phyloP scores from a whole-genome alignment of 2,329 filamentous ascomycete species.

The Colletotrichum liriopes region DNA sequence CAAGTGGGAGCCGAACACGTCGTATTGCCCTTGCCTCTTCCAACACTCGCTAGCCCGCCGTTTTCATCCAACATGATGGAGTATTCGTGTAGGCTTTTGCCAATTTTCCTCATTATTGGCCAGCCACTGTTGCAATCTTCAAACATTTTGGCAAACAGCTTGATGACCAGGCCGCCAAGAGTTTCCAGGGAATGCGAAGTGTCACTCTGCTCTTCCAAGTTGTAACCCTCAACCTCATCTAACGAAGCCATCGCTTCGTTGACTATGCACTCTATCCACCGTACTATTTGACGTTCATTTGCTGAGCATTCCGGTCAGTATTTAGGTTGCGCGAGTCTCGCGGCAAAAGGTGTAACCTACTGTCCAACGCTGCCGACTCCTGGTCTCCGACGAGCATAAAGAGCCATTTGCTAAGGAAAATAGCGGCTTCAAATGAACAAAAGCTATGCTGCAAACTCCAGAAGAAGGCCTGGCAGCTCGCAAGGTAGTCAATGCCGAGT shows the following conservation, averaged over 20 bases:
- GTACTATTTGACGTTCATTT: conserved; percentile 8
- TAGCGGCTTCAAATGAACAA: conserved; percentile 9
- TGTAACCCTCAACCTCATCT: neutral
- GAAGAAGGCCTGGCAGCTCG: conserved; percentile 23
- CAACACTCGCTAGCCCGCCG: conserved; percentile 40
- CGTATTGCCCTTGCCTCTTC: neutral
- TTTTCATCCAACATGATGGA: neutral
- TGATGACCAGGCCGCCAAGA: conserved; percentile 3
- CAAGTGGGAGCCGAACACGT: neutral
- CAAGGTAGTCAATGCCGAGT: conserved; percentile 22
- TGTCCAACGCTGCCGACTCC: neutral
- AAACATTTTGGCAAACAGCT: conserved; percentile 19
- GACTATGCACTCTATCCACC: conserved; percentile 13
- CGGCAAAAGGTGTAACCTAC: neutral
- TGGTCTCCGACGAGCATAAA: neutral
- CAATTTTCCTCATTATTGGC: conserved; percentile 19
- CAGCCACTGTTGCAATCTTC: conserved; percentile 6
- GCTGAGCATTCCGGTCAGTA: neutral
- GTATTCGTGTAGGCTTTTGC: conserved; percentile 15
- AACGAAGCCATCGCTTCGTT: conserved; percentile 5
- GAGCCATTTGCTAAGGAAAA: conserved; percentile 7
- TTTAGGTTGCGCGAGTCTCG: neutral
- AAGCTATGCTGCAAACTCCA: conserved; percentile 28
- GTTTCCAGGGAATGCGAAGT: neutral
- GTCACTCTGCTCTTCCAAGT: neutral